A percentile compares a stretch with the other conserved stretches of the same genome.
Conservation (phyloP, 2,329 filamentous ascomycete genomes). For the Colletotrichum destructivum region DNA sequence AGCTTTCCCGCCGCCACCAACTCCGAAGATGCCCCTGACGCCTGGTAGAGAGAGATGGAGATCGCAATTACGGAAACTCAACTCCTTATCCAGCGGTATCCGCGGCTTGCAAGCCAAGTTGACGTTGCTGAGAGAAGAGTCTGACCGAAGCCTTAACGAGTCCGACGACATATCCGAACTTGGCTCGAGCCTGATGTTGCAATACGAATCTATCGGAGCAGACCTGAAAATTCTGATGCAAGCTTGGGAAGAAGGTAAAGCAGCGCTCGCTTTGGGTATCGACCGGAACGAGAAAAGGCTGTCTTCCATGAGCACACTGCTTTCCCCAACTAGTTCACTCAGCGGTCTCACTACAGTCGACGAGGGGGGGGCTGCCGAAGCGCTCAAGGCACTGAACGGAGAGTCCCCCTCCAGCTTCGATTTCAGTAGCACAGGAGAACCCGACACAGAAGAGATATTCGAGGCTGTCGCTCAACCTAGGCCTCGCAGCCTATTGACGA, state of each 20-base stretch:
- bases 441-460: slow-evolving; percentile 85
- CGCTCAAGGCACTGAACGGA: slow-evolving; percentile 80
- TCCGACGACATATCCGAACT: slow-evolving; percentile 82
- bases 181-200: slow-evolving; percentile 83
- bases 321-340: slow-evolving; percentile 74
- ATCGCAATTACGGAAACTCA: slow-evolving; percentile 89
- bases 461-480: slow-evolving; percentile 87
- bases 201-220: slow-evolving; percentile 94
- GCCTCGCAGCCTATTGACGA: slow-evolving; percentile 79
- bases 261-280: slow-evolving; percentile 85
- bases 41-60: slow-evolving; percentile 88
- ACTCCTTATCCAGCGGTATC: slow-evolving; percentile 90
- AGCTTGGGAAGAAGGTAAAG: slow-evolving; percentile 90
- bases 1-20: slow-evolving; percentile 69
- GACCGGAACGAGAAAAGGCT: slow-evolving; percentile 83
- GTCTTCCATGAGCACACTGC: slow-evolving; percentile 72
- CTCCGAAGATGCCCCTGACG: slow-evolving; percentile 73
- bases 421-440: slow-evolving; percentile 69
- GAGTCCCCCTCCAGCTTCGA: slow-evolving; percentile 70
- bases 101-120: slow-evolving; percentile 95
- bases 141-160: slow-evolving; percentile 82
- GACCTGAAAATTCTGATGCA: slow-evolving; percentile 86
- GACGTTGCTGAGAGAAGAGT: slow-evolving; percentile 91
- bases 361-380: slow-evolving; percentile 58
- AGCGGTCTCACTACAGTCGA: slow-evolving; percentile 78